Evolutionary conservation across 805 yeast genomes (phyloP).

Genomic region (Saccharomycopsis fermentans): DNA sequence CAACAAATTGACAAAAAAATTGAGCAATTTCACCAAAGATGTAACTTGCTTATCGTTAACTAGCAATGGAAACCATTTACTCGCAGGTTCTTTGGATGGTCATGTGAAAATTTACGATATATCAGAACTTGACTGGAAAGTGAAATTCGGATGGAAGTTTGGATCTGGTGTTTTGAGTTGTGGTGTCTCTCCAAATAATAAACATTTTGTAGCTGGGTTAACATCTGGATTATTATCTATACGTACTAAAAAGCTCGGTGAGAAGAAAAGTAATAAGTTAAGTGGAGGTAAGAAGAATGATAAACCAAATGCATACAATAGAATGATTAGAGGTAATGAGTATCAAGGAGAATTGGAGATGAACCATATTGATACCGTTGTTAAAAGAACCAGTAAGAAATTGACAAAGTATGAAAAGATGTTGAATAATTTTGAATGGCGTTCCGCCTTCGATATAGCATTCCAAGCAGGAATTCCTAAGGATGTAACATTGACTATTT

Average conservation of each 20-base stretch:
- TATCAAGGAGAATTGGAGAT: slow-evolving; percentile 86
- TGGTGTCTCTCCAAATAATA: slow-evolving; percentile 77
- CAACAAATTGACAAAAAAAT: slow-evolving; percentile 48
- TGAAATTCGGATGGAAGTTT: slow-evolving; percentile 94
- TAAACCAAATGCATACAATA: slow-evolving; percentile 56
- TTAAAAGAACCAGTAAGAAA: slow-evolving; percentile 41
- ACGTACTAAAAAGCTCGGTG: slow-evolving; percentile 69
- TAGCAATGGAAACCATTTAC: slow-evolving; percentile 56
- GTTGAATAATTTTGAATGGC: slow-evolving; percentile 82
- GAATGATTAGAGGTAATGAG: slow-evolving; percentile 86
- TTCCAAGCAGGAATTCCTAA: slow-evolving; percentile 67
- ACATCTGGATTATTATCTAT: slow-evolving; percentile 83
- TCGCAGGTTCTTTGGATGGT: slow-evolving; percentile 94
- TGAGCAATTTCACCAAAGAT: slow-evolving; percentile 85
- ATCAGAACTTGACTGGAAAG: slow-evolving; percentile 62
- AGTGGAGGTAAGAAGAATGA: slow-evolving; percentile 23
- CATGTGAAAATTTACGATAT: slow-evolving; percentile 93
- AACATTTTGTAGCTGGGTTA: slow-evolving; percentile 88
- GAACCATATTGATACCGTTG: slow-evolving; percentile 48
- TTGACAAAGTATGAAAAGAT: slow-evolving; percentile 75
- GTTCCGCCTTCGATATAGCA: slow-evolving; percentile 85
- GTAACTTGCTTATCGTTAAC: slow-evolving; percentile 76
- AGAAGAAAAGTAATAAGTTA: slow-evolving; percentile 35
- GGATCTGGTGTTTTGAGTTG: slow-evolving; percentile 87
- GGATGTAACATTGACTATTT: slow-evolving; percentile 71